Evolutionary conservation across 2,329 filamentous ascomycete genomes (phyloP), one percentile per base, ranked within the genome.

Genomic region (Phialemoniopsis sp.): DNA sequence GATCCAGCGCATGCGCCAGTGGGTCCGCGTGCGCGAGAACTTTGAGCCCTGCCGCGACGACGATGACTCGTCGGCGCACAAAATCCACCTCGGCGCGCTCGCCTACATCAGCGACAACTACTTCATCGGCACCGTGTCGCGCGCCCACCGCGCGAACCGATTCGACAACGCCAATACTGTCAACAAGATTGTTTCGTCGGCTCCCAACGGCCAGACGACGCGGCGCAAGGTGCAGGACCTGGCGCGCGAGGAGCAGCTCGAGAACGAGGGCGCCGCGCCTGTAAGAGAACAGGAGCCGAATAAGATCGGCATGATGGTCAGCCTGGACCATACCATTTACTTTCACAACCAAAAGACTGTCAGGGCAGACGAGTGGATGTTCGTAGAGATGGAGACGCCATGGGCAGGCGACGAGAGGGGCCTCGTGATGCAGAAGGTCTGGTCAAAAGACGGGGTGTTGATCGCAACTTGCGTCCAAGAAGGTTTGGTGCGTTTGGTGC

Each of bases 31-130:
- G 7, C 68, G 81, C 34, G 89, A 89, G 19, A 72, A 63, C 2
- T 78, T n/a, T 35, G n/a, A 34, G 9, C 14, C 16, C 26, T 34
- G 33, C 32, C 33, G 17, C 34, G 28, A 21, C 26, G 34, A 36
- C 34, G 34, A 36, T 14, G 34, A 36, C 13, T 15, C 19, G 10
- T 5, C 15, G 14, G 17, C 21, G 12, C 26, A 83, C 47, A 77
- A 85, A 53, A 87, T 89, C 12, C 89, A 96, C 56, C 70, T 95
- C 18, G 85, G 80, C 28, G 91, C 91, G 5, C 72, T 98, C 45
- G 91, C 91, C 16, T 97, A 97, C 67, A 87, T 96, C 69, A 88
- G 83, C 17, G 91, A 97, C 63, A 85, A 78, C 56, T 91, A 87
- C 66, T 96, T 98, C 64, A 89, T 97, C 59, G 89, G 87, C 28